Conservation (phyloP, 495 filamentous ascomycete species). For the Tricharina praecox region DNA sequence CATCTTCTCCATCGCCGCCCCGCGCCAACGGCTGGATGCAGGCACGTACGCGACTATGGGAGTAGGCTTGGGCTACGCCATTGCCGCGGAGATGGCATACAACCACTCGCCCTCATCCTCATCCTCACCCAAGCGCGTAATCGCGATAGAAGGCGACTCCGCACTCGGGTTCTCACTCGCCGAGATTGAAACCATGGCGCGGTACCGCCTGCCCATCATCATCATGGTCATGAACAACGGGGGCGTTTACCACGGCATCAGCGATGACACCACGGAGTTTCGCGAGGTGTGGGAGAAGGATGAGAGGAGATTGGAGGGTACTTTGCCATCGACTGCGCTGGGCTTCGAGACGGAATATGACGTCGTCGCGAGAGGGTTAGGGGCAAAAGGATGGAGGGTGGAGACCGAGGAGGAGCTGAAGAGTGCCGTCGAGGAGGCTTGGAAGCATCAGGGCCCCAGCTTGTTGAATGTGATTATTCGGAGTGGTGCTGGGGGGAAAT, state of each 20-base stretch:
- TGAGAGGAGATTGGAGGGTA: slow-evolving; percentile 21
- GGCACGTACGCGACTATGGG: slow-evolving; percentile 54
- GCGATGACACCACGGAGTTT: slow-evolving; percentile 26
- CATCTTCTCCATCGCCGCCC: slow-evolving; percentile 41
- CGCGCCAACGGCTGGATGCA: slow-evolving; percentile 45
- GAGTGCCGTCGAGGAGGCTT: slow-evolving; percentile 38
- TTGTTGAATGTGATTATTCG: slow-evolving; percentile 47
- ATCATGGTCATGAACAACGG: slow-evolving; percentile 51
- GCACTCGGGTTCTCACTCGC: slow-evolving; percentile 48
- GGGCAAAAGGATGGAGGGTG: slow-evolving; percentile 40
- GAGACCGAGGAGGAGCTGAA: slow-evolving; percentile 38
- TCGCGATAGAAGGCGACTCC: slow-evolving; percentile 45
- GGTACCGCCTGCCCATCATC: slow-evolving; percentile 43
- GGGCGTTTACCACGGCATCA: slow-evolving; percentile 45
- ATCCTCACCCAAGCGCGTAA: slow-evolving; percentile 35
- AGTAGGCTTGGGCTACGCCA: slow-evolving; percentile 47
- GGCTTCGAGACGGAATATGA: slow-evolving; percentile 44
- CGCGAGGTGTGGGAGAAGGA: slow-evolving; percentile 27
- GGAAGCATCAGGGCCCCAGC: slow-evolving; percentile 31
- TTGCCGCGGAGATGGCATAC: slow-evolving; percentile 45
- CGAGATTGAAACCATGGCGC: slow-evolving; percentile 49
- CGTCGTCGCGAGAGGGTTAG: slow-evolving; percentile 40
- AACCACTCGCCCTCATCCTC: slow-evolving; percentile 27
- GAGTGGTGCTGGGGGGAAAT: slow-evolving; percentile 35
- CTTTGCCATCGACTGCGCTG: slow-evolving; percentile 39